A percentile compares a stretch with the other conserved stretches of the same genome.
These are phyloP conservation scores for Rhodamnia argentea DNA, from an alignment of 345 rosid species.

Conservation along the genomic window DNA sequence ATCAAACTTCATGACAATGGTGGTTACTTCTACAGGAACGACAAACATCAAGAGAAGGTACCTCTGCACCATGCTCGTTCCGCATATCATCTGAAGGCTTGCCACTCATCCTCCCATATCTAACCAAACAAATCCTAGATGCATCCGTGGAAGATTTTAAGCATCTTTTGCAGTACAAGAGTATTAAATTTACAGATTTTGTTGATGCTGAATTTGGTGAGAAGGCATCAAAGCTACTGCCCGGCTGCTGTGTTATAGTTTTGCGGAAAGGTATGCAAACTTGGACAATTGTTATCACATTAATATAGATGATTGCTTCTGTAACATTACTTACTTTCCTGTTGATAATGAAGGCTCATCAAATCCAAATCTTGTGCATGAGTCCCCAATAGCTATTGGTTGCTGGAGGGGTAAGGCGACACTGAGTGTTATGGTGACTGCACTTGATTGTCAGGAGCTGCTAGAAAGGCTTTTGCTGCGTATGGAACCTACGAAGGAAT, in stretches of 20 bases:
- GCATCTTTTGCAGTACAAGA: slow-evolving; percentile 71
- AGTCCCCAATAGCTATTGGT: slow-evolving; percentile 66
- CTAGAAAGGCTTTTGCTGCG: slow-evolving; percentile 48
- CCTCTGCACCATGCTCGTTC: slow-evolving; percentile 59
- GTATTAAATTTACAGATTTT: slow-evolving; percentile 62
- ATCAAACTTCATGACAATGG: neutral
- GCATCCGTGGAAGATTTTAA: slow-evolving; percentile 65
- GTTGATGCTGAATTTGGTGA: slow-evolving; percentile 55
- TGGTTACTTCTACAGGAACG: slow-evolving; percentile 41
- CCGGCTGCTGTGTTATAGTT: slow-evolving; percentile 79
- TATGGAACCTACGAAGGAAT: slow-evolving; percentile 17
- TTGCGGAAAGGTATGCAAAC: slow-evolving; percentile 39
- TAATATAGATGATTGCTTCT: neutral
- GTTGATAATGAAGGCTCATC: slow-evolving; percentile 27
- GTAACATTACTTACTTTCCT: neutral
- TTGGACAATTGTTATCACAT: neutral
- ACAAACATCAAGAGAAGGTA: slow-evolving; percentile 81
- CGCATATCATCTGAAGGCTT: slow-evolving; percentile 95
- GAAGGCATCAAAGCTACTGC: slow-evolving; percentile 59
- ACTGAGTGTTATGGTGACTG: slow-evolving; percentile 79
- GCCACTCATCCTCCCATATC: slow-evolving; percentile 75
- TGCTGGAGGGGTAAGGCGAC: slow-evolving; percentile 89
- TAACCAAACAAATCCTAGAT: slow-evolving; percentile 69
- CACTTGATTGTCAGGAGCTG: slow-evolving; percentile 74
- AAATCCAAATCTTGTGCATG: slow-evolving; percentile 23